Evolutionary conservation across 177 flowering plant genomes (phyloP).

Genomic region (Vitis hybrid): DNA sequence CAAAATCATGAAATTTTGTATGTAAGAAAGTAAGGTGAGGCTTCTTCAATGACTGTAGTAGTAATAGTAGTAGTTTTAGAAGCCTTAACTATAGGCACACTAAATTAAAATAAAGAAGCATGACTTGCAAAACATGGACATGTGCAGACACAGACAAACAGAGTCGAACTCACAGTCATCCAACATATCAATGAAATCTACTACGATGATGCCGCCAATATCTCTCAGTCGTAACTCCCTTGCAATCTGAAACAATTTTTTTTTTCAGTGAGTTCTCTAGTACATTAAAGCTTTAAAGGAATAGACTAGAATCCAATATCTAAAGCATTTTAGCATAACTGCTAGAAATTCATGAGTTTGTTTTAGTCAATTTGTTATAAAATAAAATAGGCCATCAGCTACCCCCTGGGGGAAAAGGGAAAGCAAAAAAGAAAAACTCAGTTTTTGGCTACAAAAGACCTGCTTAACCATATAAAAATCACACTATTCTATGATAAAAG

Average conservation of each 20-base stretch:
- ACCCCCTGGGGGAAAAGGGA: too few species aligned
- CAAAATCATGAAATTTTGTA: too few species aligned
- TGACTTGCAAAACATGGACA: neutral
- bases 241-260: slow-evolving; percentile 70
- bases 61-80: too few species aligned
- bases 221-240: slow-evolving; percentile 94
- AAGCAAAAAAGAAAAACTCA: too few species aligned
- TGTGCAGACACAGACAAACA: slow-evolving; percentile 13
- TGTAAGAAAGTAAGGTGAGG: too few species aligned
- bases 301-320: neutral
- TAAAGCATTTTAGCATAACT: neutral
- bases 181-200: slow-evolving; percentile 94
- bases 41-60: too few species aligned
- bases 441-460: too few species aligned
- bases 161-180: slow-evolving; percentile 68
- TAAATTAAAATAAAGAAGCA: neutral
- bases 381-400: too few species aligned
- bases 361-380: too few species aligned
- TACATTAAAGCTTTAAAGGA: neutral
- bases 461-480: too few species aligned
- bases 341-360: too few species aligned
- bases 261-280: neutral
- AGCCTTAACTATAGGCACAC: neutral
- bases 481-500: too few species aligned
- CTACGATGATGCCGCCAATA: slow-evolving; percentile 97